phyloP scores from a whole-genome alignment of 2,329 filamentous ascomycete genomes.

The Neopestalotiopsis sp. region DNA sequence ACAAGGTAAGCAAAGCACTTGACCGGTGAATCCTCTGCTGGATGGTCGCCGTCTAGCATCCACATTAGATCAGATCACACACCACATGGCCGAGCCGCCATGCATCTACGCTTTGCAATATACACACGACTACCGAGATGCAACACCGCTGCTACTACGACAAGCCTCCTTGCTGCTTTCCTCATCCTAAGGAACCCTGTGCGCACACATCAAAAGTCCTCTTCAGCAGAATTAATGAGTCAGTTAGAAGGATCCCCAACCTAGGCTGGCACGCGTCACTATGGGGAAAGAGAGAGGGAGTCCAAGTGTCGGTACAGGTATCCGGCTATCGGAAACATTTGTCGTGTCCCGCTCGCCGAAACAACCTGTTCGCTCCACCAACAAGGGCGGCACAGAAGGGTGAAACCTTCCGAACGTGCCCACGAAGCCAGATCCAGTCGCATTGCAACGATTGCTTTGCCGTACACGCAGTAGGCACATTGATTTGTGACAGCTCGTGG shows the following conservation, averaged over 20 bases:
- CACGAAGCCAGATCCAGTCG: neutral
- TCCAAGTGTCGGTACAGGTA: constrained; percentile 1
- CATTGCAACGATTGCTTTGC: neutral
- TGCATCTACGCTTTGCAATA: neutral
- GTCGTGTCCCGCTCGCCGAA: neutral
- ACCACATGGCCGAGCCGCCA: neutral
- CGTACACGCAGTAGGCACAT: neutral
- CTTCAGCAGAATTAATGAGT: neutral
- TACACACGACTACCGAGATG: constrained; percentile 1
- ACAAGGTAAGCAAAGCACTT: neutral
- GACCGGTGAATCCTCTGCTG: neutral
- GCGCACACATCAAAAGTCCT: neutral
- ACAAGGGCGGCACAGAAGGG: neutral
- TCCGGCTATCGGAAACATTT: neutral
- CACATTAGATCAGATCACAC: neutral
- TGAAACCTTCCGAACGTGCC: neutral
- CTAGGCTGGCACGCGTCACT: neutral
- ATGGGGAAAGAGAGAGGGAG: neutral
- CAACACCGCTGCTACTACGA: neutral
- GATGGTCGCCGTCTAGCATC: neutral
- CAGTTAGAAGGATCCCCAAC: too few relatives aligned
- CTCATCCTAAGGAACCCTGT: neutral
- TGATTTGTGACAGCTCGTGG: neutral
- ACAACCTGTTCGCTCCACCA: neutral
- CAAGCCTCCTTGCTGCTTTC: neutral